Evolutionary conservation across 306 rosid genomes (phyloP).

Genomic region (Elaeagnus macrophylla): DNA sequence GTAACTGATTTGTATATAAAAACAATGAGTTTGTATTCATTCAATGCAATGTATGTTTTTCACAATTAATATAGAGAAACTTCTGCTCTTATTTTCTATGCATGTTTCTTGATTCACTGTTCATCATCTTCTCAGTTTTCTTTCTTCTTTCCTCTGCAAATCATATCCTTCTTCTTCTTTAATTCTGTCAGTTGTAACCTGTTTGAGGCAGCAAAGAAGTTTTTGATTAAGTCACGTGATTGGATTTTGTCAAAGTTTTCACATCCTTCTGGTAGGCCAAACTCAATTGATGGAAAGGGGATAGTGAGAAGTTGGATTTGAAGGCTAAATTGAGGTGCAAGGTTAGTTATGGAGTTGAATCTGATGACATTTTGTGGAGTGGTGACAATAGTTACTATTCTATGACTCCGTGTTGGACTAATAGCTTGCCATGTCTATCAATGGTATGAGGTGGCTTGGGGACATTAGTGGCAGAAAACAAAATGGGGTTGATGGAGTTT

Average conservation of each 20-base stretch:
- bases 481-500: conserved; percentile 19
- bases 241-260: conserved; percentile 20
- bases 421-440: conserved; percentile 25
- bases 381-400: conserved; percentile 22
- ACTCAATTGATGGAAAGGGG: conserved; percentile 15
- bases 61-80: too few species aligned
- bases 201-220: conserved; percentile 11
- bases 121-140: too few species aligned
- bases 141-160: too few species aligned
- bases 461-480: conserved; percentile 26
- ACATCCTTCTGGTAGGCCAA: conserved; percentile 19
- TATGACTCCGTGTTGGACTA: conserved; percentile 14
- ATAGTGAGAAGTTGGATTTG: conserved; percentile 13
- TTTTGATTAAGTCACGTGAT: not conserved
- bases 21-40: too few species aligned
- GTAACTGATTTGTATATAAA: too few species aligned
- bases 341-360: conserved; percentile 1
- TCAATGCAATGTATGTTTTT: too few species aligned
- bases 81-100: too few species aligned
- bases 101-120: too few species aligned
- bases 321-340: conserved; percentile 4
- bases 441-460: conserved; percentile 27
- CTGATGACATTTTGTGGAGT: conserved; percentile 19
- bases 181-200: too few species aligned
- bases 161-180: too few species aligned